Conservation (phyloP, 2,329 filamentous ascomycete genomes). For the Pyrenochaeta sp. region DNA sequence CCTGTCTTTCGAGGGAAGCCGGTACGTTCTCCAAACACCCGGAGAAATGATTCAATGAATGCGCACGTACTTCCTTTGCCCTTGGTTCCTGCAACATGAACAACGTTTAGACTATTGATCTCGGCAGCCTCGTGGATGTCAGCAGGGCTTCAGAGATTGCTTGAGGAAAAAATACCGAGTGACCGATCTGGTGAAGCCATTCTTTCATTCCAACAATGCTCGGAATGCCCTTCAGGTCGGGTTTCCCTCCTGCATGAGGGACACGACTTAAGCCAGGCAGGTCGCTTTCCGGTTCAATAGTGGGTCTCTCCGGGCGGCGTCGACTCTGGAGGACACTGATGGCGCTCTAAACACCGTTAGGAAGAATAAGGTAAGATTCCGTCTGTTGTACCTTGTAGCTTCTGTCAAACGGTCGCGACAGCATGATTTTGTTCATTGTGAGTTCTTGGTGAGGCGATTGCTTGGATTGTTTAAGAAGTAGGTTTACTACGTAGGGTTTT, state of each 20-base stretch:
- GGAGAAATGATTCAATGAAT: slow-evolving; percentile 69
- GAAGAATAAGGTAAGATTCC: slow-evolving; percentile 1
- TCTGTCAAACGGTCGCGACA: slow-evolving; percentile 8
- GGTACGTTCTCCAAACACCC: slow-evolving; percentile 54
- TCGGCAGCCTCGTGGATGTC: slow-evolving; percentile 9
- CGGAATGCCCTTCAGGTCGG: slow-evolving; percentile 14
- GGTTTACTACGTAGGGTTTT: no score
- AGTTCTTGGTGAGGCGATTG: neutral
- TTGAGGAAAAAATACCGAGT: slow-evolving; percentile 11
- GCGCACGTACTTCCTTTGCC: slow-evolving; percentile 78
- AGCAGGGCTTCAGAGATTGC: slow-evolving; percentile 5
- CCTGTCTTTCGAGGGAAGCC: slow-evolving; percentile 57
- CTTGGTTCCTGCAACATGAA: slow-evolving; percentile 79
- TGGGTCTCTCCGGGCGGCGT: slow-evolving; percentile 11
- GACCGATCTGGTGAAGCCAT: slow-evolving; percentile 19
- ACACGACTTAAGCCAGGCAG: no score
- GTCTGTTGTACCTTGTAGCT: slow-evolving; percentile 11
- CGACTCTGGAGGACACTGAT: slow-evolving; percentile 11
- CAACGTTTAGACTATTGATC: slow-evolving; percentile 57
- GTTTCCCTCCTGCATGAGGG: slow-evolving; percentile 7
- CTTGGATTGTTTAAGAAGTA: no score
- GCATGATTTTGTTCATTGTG: slow-evolving; percentile 11
- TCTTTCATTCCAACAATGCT: slow-evolving; percentile 20
- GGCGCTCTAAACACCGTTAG: slow-evolving; percentile 11
- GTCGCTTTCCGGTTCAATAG: neutral